Base-by-base conservation (phyloP, 768 basidiomycete genomes). In the Postia placenta region DNA sequence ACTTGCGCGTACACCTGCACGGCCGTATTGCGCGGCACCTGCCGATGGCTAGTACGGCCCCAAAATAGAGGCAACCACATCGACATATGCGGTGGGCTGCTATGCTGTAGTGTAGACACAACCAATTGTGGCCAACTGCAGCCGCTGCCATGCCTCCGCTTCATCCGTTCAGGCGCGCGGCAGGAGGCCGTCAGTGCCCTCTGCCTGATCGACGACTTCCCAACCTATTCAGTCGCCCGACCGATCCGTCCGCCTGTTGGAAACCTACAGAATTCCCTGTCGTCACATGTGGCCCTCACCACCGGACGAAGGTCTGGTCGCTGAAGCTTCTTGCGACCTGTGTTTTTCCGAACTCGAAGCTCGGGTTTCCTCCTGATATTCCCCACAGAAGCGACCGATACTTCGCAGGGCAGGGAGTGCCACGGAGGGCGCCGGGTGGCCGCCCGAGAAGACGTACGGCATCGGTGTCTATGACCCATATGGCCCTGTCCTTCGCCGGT, bases 381-480 rank as follows among this genome's bases (percentile, higher is more conserved):
- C 51, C 54, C 53, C 53, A 43, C 54, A 49, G 57, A 58, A 55
- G 47, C 49, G 22, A 47, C 51, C 51, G 47, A 47, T 48, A 25
- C 56, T 54, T 52, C 51, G 27, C 20, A 25, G 28, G 12, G 45
- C 33, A 45, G 33, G 30, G 20, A 45, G 17, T 17, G 17, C 5
- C 30, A 45, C 53, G 56, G 56, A 52, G 45, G 39, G 27, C 46
- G 39, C 49, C 54, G 54, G 57, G 47, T 15, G 40, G 41, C 57
- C 51, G 49, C 38, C 22, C 50, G 43, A 40, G 42, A 39, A 33
- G n/a, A 27, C 49, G 26, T 41, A 39, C 42, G 30, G 25, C 50
- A 52, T 56, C 57, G 57, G 57, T 58, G 37, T 56, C 57, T 58
- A 25, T 56, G 47, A 53, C 50, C 53, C 57, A 55, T 51, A 56